Percentiles rank a stretch among this genome's conserved stretches.
These are phyloP conservation scores for Besnoitia besnoiti DNA, from an alignment of 169 alveolate genomes.

Conservation along the genomic window DNA sequence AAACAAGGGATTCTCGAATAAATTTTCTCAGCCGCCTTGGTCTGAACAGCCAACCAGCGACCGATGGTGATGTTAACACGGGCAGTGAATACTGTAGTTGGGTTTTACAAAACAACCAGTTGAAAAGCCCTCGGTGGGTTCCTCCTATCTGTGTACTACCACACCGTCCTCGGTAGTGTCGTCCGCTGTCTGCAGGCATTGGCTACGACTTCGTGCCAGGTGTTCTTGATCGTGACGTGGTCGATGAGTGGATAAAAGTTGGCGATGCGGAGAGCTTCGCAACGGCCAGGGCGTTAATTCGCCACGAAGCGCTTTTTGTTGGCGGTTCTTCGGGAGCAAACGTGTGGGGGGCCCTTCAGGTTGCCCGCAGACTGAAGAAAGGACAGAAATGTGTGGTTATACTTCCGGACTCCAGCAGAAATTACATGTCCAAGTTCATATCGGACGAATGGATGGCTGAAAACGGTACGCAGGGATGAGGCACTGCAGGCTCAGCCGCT, in stretches of 20 bases:
- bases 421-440: slow-evolving; percentile 82
- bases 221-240: slow-evolving; percentile 72
- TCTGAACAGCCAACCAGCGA: too few relatives aligned
- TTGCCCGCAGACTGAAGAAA: slow-evolving; percentile 72
- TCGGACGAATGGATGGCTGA: slow-evolving; percentile 80
- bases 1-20: too few relatives aligned
- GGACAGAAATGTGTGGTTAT: slow-evolving; percentile 63
- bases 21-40: too few relatives aligned
- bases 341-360: slow-evolving; percentile 83
- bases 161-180: not conserved
- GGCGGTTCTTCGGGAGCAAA: slow-evolving; percentile 90
- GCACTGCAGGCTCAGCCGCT: not conserved
- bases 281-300: slow-evolving; percentile 81
- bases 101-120: too few relatives aligned
- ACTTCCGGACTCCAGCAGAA: slow-evolving; percentile 78
- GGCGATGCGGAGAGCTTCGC: slow-evolving; percentile 81
- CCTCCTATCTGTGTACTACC: too few relatives aligned
- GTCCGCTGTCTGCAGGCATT: slow-evolving; percentile 84
- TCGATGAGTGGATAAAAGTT: slow-evolving; percentile 83
- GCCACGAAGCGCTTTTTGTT: slow-evolving; percentile 86
- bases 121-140: too few relatives aligned
- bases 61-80: too few relatives aligned
- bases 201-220: slow-evolving; percentile 89
- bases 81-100: too few relatives aligned
- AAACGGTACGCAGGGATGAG: slow-evolving; percentile 20